These are phyloP conservation scores for Tolypocladium ophioglossoides DNA, from an alignment of 2,329 filamentous ascomycete species.

Conservation along the genomic window DNA sequence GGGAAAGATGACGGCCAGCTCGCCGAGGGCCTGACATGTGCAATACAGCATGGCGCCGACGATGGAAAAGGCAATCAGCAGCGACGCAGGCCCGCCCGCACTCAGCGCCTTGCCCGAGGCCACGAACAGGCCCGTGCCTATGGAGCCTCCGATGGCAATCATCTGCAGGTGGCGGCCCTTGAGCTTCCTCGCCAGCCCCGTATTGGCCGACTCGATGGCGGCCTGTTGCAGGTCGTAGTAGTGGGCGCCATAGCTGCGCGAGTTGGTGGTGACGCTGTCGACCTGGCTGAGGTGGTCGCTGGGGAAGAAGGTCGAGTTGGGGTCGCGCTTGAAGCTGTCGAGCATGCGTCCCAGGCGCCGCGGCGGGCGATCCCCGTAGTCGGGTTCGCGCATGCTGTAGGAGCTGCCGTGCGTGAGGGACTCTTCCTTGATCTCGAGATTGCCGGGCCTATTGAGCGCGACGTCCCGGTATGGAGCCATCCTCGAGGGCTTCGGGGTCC, in stretches of 20 bases:
- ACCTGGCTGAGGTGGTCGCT: slow-evolving; percentile 28
- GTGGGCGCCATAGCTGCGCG: slow-evolving; percentile 23
- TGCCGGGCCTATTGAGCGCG: slow-evolving; percentile 46
- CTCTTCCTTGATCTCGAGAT: slow-evolving; percentile 49
- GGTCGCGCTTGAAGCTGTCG: slow-evolving; percentile 55
- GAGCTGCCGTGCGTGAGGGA: slow-evolving; percentile 38
- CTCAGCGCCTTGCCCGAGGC: slow-evolving; percentile 64
- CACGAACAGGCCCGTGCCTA: slow-evolving; percentile 84
- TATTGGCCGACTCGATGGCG: slow-evolving; percentile 64
- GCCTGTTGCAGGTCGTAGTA: slow-evolving; percentile 47
- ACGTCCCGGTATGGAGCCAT: slow-evolving; percentile 33
- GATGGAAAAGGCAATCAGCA: slow-evolving; percentile 67
- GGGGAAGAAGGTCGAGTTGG: slow-evolving; percentile 36
- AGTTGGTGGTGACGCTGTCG: slow-evolving; percentile 11
- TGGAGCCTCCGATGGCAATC: slow-evolving; percentile 93
- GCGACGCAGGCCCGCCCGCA: slow-evolving; percentile 64
- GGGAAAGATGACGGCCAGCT: slow-evolving; percentile 83
- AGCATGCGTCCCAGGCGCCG: slow-evolving; percentile 33
- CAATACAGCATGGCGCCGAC: slow-evolving; percentile 85
- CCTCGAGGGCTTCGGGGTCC: background rate
- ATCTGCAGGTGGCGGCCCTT: slow-evolving; percentile 87
- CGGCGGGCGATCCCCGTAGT: slow-evolving; percentile 28
- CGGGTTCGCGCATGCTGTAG: slow-evolving; percentile 39
- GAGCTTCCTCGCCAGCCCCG: slow-evolving; percentile 64
- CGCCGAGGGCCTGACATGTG: slow-evolving; percentile 83